Conservation (phyloP, 2,329 filamentous ascomycete genomes). For the Pezicula neosporulosa region DNA sequence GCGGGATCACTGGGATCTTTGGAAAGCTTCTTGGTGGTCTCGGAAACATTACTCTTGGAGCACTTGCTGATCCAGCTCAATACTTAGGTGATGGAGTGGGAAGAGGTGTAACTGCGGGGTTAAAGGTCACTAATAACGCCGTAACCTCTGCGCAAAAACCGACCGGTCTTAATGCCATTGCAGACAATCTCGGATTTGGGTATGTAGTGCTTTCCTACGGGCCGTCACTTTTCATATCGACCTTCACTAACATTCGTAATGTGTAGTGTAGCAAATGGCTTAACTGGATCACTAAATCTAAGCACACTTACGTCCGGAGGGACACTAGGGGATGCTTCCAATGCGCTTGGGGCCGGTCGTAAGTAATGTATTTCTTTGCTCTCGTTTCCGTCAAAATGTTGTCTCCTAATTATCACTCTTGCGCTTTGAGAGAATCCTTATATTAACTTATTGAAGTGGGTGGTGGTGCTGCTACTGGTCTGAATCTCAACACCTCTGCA, state of each 20-base stretch:
- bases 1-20: neutral
- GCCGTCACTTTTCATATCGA: neutral
- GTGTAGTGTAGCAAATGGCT: neutral
- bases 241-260: neutral
- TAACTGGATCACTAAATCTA: neutral
- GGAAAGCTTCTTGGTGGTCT: neutral
- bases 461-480: neutral
- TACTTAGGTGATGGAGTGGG: neutral
- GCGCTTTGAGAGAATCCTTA: too few species aligned
- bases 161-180: neutral
- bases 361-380: too few species aligned
- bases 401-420: too few species aligned
- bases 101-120: neutral
- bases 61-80: neutral
- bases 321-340: neutral
- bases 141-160: neutral
- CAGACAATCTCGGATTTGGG: neutral
- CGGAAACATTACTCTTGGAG: neutral
- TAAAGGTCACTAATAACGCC: neutral
- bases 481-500: neutral
- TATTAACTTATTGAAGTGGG: neutral
- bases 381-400: too few species aligned
- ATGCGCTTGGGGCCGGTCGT: neutral
- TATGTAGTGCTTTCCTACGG: neutral
- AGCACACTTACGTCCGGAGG: neutral